A percentile compares a stretch with the other conserved stretches of the same genome.
Evolutionary conservation across 345 rosid genomes (phyloP).

Genomic region (Eucalyptus leucophloia): DNA sequence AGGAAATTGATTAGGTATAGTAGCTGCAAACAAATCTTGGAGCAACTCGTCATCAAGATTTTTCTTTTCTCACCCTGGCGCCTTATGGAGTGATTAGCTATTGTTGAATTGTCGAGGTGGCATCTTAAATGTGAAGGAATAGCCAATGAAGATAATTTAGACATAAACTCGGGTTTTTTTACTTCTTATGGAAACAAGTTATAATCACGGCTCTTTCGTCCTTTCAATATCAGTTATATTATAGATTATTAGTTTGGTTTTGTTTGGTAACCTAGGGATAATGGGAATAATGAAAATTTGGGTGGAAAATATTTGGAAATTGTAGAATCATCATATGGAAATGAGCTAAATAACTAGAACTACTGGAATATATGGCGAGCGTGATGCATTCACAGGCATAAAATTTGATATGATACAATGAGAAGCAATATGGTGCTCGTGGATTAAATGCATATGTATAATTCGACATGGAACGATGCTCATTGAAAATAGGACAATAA

Average conservation of each 20-base stretch:
- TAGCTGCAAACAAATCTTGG: no score
- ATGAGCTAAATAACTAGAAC: neutral
- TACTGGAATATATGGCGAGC: neutral
- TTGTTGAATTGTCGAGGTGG: neutral
- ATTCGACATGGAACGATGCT: neutral
- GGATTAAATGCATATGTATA: neutral
- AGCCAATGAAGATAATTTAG: neutral
- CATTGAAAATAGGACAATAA: neutral
- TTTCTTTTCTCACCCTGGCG: neutral
- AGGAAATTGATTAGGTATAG: no score
- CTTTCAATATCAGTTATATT: neutral
- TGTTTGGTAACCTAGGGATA: neutral
- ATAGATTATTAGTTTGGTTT: neutral
- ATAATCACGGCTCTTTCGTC: neutral
- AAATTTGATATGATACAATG: neutral
- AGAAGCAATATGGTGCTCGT: accelerated
- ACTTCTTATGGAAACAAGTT: neutral
- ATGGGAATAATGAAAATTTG: neutral
- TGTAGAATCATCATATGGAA: neutral
- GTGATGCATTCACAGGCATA: neutral
- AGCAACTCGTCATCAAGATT: neutral
- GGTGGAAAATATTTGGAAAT: neutral
- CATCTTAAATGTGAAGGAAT: neutral
- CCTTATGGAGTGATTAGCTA: neutral
- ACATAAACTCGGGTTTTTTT: neutral